Conservation (phyloP, 805 yeast species). For the Cyberlindnera saturnus region DNA sequence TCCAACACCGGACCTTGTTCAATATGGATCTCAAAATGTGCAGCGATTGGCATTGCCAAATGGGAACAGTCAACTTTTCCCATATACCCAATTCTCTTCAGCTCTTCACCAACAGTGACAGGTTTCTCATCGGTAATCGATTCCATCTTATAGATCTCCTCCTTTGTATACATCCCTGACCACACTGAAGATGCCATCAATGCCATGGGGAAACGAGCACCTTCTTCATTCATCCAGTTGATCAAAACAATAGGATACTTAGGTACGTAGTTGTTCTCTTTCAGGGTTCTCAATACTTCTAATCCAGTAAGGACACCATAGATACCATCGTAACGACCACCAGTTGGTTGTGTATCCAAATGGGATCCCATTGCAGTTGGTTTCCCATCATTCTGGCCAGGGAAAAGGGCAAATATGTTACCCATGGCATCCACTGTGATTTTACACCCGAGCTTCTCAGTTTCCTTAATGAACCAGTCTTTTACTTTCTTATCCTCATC, state of each 20-base stretch:
- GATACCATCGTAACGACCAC: constrained; percentile 73
- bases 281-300: constrained; percentile 59
- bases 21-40: constrained; percentile 70
- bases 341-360: constrained; percentile 73
- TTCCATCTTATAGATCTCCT: constrained; percentile 43
- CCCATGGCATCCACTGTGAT: constrained; percentile 62
- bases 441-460: constrained; percentile 47
- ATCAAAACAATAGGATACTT: constrained; percentile 59
- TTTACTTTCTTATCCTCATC: constrained; percentile 59
- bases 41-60: constrained; percentile 48
- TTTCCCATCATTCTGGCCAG: constrained; percentile 43
- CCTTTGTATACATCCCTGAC: constrained; percentile 45
- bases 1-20: constrained; percentile 75
- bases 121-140: constrained; percentile 48
- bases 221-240: constrained; percentile 76
- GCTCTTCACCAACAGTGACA: constrained; percentile 47
- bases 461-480: constrained; percentile 58
- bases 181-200: constrained; percentile 64
- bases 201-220: constrained; percentile 68
- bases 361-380: constrained; percentile 73
- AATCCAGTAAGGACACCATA: constrained; percentile 63
- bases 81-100: constrained; percentile 55
- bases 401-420: constrained; percentile 58
- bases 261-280: constrained; percentile 53
- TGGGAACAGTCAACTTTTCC: constrained; percentile 47